phyloP scores from a whole-genome alignment of 345 rosid genomes.

The Corchorus capsularis region DNA sequence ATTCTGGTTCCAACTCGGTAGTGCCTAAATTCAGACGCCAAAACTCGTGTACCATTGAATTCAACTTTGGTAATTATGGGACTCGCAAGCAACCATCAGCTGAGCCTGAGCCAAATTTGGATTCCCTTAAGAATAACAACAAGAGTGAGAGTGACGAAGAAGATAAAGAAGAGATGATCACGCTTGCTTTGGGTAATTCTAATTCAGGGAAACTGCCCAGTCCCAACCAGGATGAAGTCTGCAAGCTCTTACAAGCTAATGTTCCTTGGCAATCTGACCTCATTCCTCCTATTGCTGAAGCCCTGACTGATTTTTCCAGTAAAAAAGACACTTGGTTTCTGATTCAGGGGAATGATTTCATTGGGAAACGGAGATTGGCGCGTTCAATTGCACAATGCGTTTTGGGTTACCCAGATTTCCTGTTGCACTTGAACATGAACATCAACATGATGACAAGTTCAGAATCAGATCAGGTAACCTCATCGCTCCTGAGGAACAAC shows the following conservation, averaged over 20 bases:
- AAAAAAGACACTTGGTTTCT: conserved; percentile 56
- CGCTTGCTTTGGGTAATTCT: conserved; percentile 74
- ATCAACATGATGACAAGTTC: conserved; percentile 29
- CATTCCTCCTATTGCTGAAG: conserved; percentile 53
- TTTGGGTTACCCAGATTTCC: conserved; percentile 51
- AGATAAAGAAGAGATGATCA: conserved; percentile 67
- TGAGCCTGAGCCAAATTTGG: conserved; percentile 51
- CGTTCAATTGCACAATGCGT: conserved; percentile 58
- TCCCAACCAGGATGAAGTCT: conserved; percentile 27
- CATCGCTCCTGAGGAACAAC: conserved; percentile 27
- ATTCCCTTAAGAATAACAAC: conserved; percentile 50
- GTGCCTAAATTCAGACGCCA: conserved; percentile 74
- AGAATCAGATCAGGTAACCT: conserved; percentile 13
- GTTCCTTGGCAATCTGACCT: conserved; percentile 74
- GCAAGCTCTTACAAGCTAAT: conserved; percentile 52
- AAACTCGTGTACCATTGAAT: conserved; percentile 67
- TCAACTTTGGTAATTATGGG: conserved; percentile 43
- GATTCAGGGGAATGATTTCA: conserved; percentile 64
- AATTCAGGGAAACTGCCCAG: conserved; percentile 40
- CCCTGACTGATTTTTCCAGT: conserved; percentile 35
- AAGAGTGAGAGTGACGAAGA: conserved; percentile 6
- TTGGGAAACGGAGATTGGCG: conserved; percentile 78
- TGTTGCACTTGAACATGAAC: conserved; percentile 38
- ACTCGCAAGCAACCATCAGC: conserved; percentile 31
- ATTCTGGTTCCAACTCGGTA: conserved; percentile 35